Percentiles rank a stretch among this genome's conserved stretches.
Conservation (phyloP, 495 filamentous ascomycete genomes). For the Lentithecium fluviatile region DNA sequence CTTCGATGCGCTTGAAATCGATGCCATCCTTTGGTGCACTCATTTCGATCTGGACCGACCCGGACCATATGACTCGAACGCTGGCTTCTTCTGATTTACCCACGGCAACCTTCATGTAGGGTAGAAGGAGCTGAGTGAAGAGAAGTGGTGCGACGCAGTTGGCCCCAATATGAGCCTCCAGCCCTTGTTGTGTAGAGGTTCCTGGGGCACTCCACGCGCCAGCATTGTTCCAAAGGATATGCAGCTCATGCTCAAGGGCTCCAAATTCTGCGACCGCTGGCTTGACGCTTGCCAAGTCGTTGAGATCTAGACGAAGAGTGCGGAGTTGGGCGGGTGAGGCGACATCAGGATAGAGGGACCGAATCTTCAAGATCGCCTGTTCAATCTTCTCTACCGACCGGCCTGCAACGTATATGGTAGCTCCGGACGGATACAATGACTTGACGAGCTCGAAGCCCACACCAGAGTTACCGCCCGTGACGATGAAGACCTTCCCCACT, state of each 20-base stretch:
- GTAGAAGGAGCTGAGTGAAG: constrained; percentile 6
- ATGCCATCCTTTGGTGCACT: constrained; percentile 1
- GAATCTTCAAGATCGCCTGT: constrained; percentile 5
- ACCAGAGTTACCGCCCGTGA: constrained; percentile 14
- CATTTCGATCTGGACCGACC: constrained; percentile 8
- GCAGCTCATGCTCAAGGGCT: constrained; percentile 7
- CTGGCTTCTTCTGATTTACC: not conserved
- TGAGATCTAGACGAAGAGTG: constrained; percentile 10
- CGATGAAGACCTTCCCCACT: constrained; percentile 22
- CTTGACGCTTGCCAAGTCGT: constrained; percentile 6
- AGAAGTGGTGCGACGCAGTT: constrained; percentile 12
- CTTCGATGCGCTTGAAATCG: constrained; percentile 8
- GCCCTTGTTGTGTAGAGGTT: constrained; percentile 1
- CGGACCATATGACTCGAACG: constrained; percentile 3
- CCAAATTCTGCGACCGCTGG: not conserved
- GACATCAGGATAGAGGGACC: not conserved
- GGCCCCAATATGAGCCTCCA: constrained; percentile 16
- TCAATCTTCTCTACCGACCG: constrained; percentile 3
- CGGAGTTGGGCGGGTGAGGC: not conserved
- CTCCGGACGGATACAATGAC: constrained; percentile 13
- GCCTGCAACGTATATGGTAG: constrained; percentile 17
- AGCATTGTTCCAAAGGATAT: constrained; percentile 15
- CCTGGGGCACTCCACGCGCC: constrained; percentile 8
- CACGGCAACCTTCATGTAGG: constrained; percentile 2
- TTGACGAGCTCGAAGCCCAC: constrained; percentile 16